Evolutionary conservation across 176 grass and related monocot genomes (phyloP), one percentile per base, ranked within the genome.

Genomic region (Avena insularis): DNA sequence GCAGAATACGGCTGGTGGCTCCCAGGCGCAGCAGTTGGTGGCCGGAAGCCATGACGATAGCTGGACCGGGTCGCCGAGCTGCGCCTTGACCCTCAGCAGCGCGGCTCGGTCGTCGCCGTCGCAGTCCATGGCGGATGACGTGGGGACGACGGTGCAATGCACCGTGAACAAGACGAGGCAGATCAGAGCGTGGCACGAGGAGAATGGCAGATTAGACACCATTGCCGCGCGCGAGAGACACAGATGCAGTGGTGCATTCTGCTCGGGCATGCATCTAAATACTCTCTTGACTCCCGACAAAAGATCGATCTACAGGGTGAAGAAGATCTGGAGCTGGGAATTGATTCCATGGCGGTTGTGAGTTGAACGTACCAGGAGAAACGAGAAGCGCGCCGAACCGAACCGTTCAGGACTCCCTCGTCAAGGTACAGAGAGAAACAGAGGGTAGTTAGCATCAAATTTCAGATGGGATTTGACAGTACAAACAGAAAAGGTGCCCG

Each of bases 11-110:
- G 79, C 38, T 8, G 48, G 48, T 20, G 84, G 81, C 12, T 73
- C 67, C 95, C 93, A 95, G 45, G 79, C 57, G 87, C 91, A 95
- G 85, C 93, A 95, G 89, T 86, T 86, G 85, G 87, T 90, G 82
- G 87, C 49, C 5, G 83, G 87, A 8, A n/a, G 36, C 93, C 95
- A 97, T 0, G 91, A 71, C 23, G 87, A 86, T 9, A 97, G 89
- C 63, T 74, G 33, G 8, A 29, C 82, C 10, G 93, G 93, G 86
- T 91, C 88, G 62, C 93, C 93, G 9, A 98, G 87, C 75, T 78
- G 67, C 69, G 81, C 36, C 85, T 95, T 97, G 9, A 97, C 71
- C 5, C 29, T 91, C 17, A 95, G 50, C 43, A 95, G 93, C 55
- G 87, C 89, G 21, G 67, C 88, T 61, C 85, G 75, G 76, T 93